Evolutionary conservation across 805 yeast genomes (phyloP), one percentile per base, ranked within the genome.

Genomic region (Candida chilensis): DNA sequence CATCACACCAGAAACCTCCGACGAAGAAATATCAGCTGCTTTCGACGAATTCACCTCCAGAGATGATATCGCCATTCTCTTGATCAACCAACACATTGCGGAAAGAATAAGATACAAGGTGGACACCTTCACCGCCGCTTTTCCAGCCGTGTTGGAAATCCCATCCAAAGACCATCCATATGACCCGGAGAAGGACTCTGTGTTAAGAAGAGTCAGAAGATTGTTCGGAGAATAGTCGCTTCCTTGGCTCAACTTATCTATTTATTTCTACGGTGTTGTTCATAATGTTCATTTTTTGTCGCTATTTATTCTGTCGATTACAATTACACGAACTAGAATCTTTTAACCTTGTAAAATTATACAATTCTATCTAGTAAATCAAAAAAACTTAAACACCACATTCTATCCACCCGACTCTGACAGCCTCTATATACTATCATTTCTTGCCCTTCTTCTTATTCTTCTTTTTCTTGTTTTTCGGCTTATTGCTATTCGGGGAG

Each of bases 161-260:
- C 98, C 98, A 17, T 86, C 96, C 11, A 92, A 92, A 64, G 98
- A 92, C 50, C 97, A 92, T 54, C 97, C 98, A 15, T 92, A 92
- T 54, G 94, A 92, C 54, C 98, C 98, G 14, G 97, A 90, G 54
- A 92, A 90, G 74, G 98, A 92, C 57, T 81, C 95, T 14, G 87
- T 92, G 24, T 69, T 92, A 57, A 79, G 90, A 60, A 82, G 95
- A 54, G 98, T 92, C 20, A 81, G 95, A 65, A 78, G 95, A 52
- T 63, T 92, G 39, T 88, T 90, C 62, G 97, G 98, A 27, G 97
- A 92, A 60, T 86, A 65, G 40, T 21, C 11, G 26, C n/a, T n/a
- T n/a, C n/a, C n/a, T n/a, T n/a, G n/a, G n/a, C n/a, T n/a, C n/a
- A n/a, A n/a, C n/a, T n/a, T n/a, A n/a, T n/a, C n/a, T n/a, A n/a